These are phyloP conservation scores for Penicillium sp. DNA, from an alignment of 2,329 filamentous ascomycete genomes.

Conservation along the genomic window DNA sequence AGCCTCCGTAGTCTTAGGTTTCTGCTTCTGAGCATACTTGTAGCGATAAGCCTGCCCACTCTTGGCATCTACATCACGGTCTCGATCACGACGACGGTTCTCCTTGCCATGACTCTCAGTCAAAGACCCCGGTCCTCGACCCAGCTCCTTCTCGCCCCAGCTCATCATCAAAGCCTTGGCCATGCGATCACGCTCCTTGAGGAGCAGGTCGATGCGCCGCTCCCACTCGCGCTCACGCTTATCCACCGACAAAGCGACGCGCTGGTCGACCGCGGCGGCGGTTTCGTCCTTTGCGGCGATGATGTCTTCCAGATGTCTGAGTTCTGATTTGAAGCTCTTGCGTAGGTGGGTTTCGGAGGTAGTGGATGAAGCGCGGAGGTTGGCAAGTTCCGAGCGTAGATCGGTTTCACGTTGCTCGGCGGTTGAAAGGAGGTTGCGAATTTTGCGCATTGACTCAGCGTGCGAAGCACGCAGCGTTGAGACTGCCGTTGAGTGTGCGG, in stretches of 20 bases:
- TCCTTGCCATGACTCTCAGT: conserved; percentile 19
- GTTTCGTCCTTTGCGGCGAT: conserved; percentile 43
- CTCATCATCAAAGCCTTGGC: conserved; percentile 39
- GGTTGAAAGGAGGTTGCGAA: conserved; percentile 33
- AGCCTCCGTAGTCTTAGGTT: conserved; percentile 15
- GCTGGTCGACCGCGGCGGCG: conserved; percentile 38
- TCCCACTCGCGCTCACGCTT: conserved; percentile 46
- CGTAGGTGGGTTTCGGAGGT: conserved; percentile 27
- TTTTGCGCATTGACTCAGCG: conserved; percentile 36
- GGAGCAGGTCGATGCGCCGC: conserved; percentile 38
- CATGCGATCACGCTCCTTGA: conserved; percentile 43
- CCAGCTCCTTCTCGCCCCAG: conserved; percentile 44
- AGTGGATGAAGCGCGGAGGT: conserved; percentile 23
- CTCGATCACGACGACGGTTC: conserved; percentile 19
- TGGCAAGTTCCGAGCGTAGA: conserved; percentile 32
- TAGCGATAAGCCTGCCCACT: conserved; percentile 40
- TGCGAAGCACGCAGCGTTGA: conserved; percentile 39
- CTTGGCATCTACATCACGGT: conserved; percentile 15
- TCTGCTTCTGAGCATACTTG: conserved; percentile 30
- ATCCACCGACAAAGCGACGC: conserved; percentile 41
- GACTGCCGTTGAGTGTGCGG: conserved; percentile 37
- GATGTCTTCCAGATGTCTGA: conserved; percentile 33
- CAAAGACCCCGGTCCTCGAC: conserved; percentile 17
- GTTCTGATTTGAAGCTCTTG: conserved; percentile 31
- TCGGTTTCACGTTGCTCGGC: conserved; percentile 37